Percentiles rank a stretch among this genome's conserved stretches.
Conservation (phyloP, 2,329 filamentous ascomycete species). For the Cladophialophora psammophila region DNA sequence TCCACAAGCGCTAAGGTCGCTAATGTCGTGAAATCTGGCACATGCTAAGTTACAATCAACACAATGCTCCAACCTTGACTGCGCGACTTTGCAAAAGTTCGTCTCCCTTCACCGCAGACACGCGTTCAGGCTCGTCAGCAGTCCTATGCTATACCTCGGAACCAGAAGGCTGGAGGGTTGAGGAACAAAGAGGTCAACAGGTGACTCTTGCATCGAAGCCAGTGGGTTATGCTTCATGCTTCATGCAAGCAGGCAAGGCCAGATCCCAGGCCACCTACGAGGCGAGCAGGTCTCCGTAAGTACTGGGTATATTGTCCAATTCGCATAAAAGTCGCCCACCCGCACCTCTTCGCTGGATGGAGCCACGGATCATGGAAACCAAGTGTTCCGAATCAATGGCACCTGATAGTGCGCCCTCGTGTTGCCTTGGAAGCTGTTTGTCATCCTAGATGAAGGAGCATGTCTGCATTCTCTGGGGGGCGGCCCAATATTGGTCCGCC, state of each 20-base stretch:
- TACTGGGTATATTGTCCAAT: neutral
- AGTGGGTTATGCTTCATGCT: too few species aligned
- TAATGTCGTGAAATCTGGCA: neutral
- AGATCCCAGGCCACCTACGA: neutral
- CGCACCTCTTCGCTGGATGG: neutral
- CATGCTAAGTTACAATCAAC: neutral
- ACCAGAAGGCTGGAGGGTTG: neutral
- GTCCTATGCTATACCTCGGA: neutral
- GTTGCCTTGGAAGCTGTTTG: neutral
- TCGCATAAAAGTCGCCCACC: neutral
- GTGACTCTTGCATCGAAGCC: neutral
- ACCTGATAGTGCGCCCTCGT: neutral
- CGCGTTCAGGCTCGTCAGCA: neutral
- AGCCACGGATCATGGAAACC: neutral
- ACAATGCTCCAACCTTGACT: neutral
- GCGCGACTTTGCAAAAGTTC: too few species aligned
- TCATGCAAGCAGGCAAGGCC: too few species aligned
- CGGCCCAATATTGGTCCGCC: conserved; percentile 8
- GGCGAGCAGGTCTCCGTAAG: neutral
- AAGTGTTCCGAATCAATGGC: neutral
- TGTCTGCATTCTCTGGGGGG: neutral
- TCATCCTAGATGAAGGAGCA: neutral
- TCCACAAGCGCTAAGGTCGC: neutral
- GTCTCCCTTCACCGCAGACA: neutral
- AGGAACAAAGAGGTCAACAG: neutral